These are phyloP conservation scores for Hypoxylon sp. DNA, from an alignment of 2,329 filamentous ascomycete genomes.

Conservation along the genomic window DNA sequence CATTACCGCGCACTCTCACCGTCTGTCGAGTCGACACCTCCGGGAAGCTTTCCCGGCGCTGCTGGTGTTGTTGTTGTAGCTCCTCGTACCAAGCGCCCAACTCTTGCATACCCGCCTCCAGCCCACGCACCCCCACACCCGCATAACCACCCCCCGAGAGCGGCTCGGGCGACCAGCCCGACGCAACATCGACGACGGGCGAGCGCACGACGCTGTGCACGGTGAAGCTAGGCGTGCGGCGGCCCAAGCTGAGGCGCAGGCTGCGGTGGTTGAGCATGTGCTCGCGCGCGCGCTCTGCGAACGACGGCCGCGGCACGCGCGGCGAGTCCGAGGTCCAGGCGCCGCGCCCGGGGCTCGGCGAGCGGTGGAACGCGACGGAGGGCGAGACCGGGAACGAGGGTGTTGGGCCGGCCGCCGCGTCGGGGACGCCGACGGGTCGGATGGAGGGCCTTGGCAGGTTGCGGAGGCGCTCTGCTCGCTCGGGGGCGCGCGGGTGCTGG, in stretches of 20 bases:
- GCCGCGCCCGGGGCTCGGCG: conserved; percentile 20
- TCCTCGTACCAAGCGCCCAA: not conserved
- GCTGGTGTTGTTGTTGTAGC: not conserved
- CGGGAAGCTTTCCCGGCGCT: not conserved
- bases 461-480: not conserved
- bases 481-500: not conserved
- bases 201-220: conserved; percentile 25
- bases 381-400: not conserved
- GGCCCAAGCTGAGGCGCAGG: conserved; percentile 21
- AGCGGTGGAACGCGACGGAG: not conserved
- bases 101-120: not conserved
- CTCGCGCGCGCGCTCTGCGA: conserved; percentile 28
- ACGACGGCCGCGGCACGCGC: conserved; percentile 19
- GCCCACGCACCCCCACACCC: no score
- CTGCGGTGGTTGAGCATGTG: conserved; percentile 3
- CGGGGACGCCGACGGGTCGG: not conserved
- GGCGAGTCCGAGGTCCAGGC: conserved; percentile 25
- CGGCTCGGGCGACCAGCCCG: not conserved
- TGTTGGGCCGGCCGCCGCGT: no score
- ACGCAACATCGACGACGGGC: conserved; percentile 14
- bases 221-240: conserved; percentile 29
- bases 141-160: no score
- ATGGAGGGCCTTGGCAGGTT: not conserved
- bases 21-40: not conserved
- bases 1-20: not conserved